These are phyloP conservation scores for Cairneyella variabilis DNA, from an alignment of 495 filamentous ascomycete genomes.

Conservation along the genomic window DNA sequence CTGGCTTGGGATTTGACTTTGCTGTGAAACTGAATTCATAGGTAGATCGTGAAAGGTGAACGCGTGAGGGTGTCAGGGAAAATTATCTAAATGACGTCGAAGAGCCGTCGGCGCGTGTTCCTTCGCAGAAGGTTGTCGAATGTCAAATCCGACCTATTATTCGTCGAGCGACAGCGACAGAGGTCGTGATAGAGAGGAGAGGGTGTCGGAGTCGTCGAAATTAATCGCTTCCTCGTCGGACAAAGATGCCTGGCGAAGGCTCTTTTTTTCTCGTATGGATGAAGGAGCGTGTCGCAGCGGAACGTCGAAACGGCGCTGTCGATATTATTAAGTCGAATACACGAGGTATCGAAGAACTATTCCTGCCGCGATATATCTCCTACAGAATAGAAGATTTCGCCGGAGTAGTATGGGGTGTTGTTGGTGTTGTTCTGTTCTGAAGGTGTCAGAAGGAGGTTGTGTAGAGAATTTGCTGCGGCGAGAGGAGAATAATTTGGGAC, in stretches of 20 bases:
- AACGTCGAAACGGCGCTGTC: slow-evolving; percentile 15
- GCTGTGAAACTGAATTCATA: slow-evolving; percentile 30
- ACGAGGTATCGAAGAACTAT: slow-evolving; percentile 18
- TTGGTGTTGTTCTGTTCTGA: slow-evolving; percentile 10
- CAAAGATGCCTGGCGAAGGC: slow-evolving; percentile 11
- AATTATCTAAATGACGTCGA: slow-evolving; percentile 19
- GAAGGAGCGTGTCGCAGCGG: slow-evolving; percentile 19
- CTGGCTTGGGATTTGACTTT: slow-evolving; percentile 22
- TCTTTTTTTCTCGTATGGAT: slow-evolving; percentile 22
- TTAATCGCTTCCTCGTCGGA: slow-evolving; percentile 26
- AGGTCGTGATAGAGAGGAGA: slow-evolving; percentile 21
- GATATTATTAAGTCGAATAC: slow-evolving; percentile 16
- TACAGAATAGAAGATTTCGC: slow-evolving; percentile 27
- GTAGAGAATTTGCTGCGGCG: not conserved
- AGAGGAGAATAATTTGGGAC: not conserved
- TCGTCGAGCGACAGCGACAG: slow-evolving; percentile 11
- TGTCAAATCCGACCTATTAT: slow-evolving; percentile 21
- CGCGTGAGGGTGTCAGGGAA: slow-evolving; percentile 12
- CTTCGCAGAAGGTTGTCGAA: slow-evolving; percentile 22
- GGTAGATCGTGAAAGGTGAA: slow-evolving; percentile 19
- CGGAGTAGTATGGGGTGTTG: slow-evolving; percentile 3
- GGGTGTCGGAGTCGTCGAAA: slow-evolving; percentile 22
- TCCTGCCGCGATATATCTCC: slow-evolving; percentile 23
- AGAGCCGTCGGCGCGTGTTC: not conserved
- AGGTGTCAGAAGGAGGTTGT: not conserved